Evolutionary conservation across 257 asterid genomes (phyloP).

Genomic region (Osmanthus fragrans): DNA sequence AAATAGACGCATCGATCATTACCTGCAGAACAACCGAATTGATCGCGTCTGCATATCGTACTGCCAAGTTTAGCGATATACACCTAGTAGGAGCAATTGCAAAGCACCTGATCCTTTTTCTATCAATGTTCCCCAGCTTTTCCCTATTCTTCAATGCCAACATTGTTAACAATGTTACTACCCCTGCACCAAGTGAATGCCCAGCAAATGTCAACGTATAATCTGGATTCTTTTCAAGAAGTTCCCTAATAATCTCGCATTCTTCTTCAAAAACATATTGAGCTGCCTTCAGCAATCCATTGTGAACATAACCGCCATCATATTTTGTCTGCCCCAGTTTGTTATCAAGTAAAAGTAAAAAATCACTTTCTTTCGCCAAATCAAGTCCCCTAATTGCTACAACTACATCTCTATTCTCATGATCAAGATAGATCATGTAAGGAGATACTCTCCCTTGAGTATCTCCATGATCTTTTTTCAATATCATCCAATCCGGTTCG

Average conservation of each 20-base stretch:
- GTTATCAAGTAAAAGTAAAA: conserved; percentile 72
- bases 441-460: conserved; percentile 72
- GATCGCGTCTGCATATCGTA: conserved; percentile 90
- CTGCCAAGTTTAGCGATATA: conserved; percentile 90
- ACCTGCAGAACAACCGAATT: conserved; percentile 96
- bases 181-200: conserved; percentile 97
- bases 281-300: conserved; percentile 90
- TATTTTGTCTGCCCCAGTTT: conserved; percentile 87
- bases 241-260: conserved; percentile 53
- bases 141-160: conserved; percentile 74
- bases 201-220: conserved; percentile 86
- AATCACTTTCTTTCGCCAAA: conserved; percentile 82
- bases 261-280: conserved; percentile 72
- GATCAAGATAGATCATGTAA: conserved; percentile 84
- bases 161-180: conserved; percentile 78
- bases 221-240: conserved; percentile 51
- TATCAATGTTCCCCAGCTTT: conserved; percentile 65
- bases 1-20: conserved; percentile 13
- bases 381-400: conserved; percentile 85
- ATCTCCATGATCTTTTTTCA: conserved; percentile 55
- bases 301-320: conserved; percentile 94
- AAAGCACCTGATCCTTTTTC: conserved; percentile 84
- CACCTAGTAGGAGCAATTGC: conserved; percentile 98
- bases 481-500: conserved; percentile 66
- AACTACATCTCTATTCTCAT: conserved; percentile 64